Base-by-base conservation (phyloP, 1,284 basidiomycete species). In the Abortiporus biennis region DNA sequence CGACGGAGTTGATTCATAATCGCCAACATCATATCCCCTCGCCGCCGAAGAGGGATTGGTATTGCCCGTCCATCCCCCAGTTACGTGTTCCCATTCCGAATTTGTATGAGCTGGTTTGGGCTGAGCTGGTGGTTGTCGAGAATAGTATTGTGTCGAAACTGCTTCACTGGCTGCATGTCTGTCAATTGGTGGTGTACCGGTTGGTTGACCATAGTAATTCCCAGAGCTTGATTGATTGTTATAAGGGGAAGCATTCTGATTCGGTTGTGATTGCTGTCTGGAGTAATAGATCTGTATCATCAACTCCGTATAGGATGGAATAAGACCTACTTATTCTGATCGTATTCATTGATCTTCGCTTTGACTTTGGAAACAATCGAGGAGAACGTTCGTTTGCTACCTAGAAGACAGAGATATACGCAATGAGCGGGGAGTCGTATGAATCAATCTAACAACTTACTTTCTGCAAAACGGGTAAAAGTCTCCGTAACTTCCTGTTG, bases 311-410 rank as follows among this genome's bases (percentile, higher is more conserved):
- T 8, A 22, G 40, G 1, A 43, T 40, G 5, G 40, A 33, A 4
- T 36, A 41, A 23, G 19, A 6, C 24, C 6, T 25, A 65, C 62
- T 56, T 51, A 13, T 47, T 43, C 49, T 78, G 74, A 29, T 89
- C 84, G 47, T 78, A 78, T 52, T 89, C 87, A 54, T 83, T 79
- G 49, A 88, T 78, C 71, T 88, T 89, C 6, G 84, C 77, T 55
- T 78, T 87, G 36, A 87, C 82, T 56, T 82, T 88, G 23, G 75
- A 77, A 36, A 88, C 68, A 23, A 90, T 61, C 8, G 68, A 74
- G 35, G 72, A 77, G 59, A 89, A 76, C 0, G 86, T 89, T 59
- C 79, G 84, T 66, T 84, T 87, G 3, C 86, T 84, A 45, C 72
- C 85, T 88, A 46, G 6, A 29, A 35, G 12, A 30, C n/a, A n/a